A percentile compares a stretch with the other conserved stretches of the same genome.
phyloP scores from a whole-genome alignment of 176 grass and related monocot species.

The Alopecurus myosuroides region DNA sequence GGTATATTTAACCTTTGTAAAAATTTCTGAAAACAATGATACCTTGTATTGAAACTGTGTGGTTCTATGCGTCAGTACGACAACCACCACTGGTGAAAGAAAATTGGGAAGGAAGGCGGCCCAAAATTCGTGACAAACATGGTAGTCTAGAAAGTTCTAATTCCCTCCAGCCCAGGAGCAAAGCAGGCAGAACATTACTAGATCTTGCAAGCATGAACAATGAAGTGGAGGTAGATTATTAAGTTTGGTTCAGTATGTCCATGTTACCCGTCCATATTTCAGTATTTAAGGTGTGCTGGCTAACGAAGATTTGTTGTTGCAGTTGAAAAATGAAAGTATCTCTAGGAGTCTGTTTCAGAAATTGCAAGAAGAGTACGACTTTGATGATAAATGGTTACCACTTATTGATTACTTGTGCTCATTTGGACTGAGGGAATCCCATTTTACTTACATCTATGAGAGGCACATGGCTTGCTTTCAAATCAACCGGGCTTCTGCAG shows the following conservation, averaged over 20 bases:
- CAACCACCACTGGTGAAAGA: constrained; percentile 33
- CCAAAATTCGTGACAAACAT: constrained; percentile 35
- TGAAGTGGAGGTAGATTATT: constrained; percentile 56
- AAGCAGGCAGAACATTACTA: constrained; percentile 13
- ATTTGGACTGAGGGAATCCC: constrained; percentile 77
- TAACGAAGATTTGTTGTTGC: constrained; percentile 32
- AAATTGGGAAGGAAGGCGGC: constrained; percentile 40
- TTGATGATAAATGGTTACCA: constrained; percentile 87
- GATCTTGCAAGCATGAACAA: constrained; percentile 37
- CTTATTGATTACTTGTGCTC: constrained; percentile 90
- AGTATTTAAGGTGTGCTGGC: not conserved
- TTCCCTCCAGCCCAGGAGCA: constrained; percentile 20
- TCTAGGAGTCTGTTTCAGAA: constrained; percentile 59
- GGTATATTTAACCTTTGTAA: constrained; percentile 30
- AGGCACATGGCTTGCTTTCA: constrained; percentile 88
- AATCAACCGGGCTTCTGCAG: constrained; percentile 65
- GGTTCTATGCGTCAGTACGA: constrained; percentile 26
- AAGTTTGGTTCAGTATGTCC: constrained; percentile 17
- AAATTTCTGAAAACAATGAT: not conserved
- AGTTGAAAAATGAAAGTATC: constrained; percentile 76
- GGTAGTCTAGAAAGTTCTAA: constrained; percentile 9
- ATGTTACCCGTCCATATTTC: constrained; percentile 25
- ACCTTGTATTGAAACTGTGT: constrained; percentile 21
- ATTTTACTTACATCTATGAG: constrained; percentile 81
- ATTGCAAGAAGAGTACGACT: constrained; percentile 77